phyloP scores from a whole-genome alignment of 495 filamentous ascomycete genomes.

The Penicillium lividum region DNA sequence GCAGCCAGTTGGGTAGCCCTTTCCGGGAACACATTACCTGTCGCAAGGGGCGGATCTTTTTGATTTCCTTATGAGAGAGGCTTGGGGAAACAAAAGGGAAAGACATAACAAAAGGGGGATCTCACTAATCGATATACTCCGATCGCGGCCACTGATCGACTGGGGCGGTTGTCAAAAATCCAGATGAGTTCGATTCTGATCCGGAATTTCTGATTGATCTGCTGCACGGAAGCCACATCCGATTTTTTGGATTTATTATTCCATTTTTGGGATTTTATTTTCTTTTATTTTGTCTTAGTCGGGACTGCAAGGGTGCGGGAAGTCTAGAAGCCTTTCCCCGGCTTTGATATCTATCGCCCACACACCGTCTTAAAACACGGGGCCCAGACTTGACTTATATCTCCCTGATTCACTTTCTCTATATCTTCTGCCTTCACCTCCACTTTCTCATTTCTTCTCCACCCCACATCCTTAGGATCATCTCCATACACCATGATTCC shows the following conservation, averaged over 20 bases:
- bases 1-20: constrained; percentile 17
- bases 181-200: not conserved
- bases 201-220: constrained; percentile 5
- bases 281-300: constrained; percentile 21
- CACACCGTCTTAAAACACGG: constrained; percentile 23
- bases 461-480: constrained; percentile 2
- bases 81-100: not conserved
- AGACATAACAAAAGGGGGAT: not conserved
- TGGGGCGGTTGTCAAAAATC: constrained; percentile 22
- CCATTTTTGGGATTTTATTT: constrained; percentile 8
- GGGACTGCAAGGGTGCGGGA: constrained; percentile 32
- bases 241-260: constrained; percentile 10
- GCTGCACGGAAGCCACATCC: constrained; percentile 25
- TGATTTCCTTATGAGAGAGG: not conserved
- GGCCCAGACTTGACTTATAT: not conserved
- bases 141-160: constrained; percentile 10
- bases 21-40: constrained; percentile 6
- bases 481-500: constrained; percentile 23
- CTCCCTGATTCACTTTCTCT: constrained; percentile 1
- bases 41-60: constrained; percentile 9
- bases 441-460: not conserved
- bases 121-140: not conserved
- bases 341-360: constrained; percentile 21
- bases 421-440: not conserved
- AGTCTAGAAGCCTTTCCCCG: constrained; percentile 36